Conservation (phyloP, 345 rosid species). For the Boechera stricta region DNA sequence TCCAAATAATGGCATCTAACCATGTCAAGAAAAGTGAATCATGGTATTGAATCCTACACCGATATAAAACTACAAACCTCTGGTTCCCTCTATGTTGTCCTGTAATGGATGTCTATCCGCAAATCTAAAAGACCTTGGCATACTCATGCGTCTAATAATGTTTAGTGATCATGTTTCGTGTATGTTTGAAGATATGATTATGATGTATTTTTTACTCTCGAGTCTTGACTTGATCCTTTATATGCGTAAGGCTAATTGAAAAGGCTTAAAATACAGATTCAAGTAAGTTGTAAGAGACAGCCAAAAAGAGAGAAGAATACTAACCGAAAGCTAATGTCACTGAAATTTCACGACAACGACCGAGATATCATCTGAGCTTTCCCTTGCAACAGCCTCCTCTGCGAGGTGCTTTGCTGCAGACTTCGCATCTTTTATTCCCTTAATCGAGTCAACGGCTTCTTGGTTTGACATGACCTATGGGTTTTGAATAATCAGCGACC, state of each 20-base stretch:
- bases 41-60: constrained; percentile 19
- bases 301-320: constrained; percentile 23
- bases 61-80: constrained; percentile 9
- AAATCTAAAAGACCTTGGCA: constrained; percentile 22
- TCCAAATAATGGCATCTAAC: constrained; percentile 35
- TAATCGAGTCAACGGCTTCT: constrained; percentile 75
- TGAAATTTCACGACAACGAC: constrained; percentile 76
- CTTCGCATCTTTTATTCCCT: constrained; percentile 71
- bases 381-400: constrained; percentile 79
- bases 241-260: not conserved
- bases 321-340: constrained; percentile 45
- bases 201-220: not conserved
- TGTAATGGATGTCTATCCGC: constrained; percentile 25
- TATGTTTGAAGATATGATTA: constrained; percentile 15
- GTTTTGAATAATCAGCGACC: constrained; percentile 17
- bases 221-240: not conserved
- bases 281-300: constrained; percentile 10
- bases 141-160: constrained; percentile 20
- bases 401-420: constrained; percentile 85
- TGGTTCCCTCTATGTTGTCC: constrained; percentile 16
- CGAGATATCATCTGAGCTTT: constrained; percentile 89
- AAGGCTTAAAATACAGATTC: constrained; percentile 4
- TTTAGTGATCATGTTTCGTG: constrained; percentile 8
- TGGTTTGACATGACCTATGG: constrained; percentile 86
- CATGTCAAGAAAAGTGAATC: constrained; percentile 21